Percentiles rank a stretch among this genome's conserved stretches.
These are phyloP conservation scores for Penicillium bovifimosum DNA, from an alignment of 495 filamentous ascomycete genomes.

Conservation along the genomic window DNA sequence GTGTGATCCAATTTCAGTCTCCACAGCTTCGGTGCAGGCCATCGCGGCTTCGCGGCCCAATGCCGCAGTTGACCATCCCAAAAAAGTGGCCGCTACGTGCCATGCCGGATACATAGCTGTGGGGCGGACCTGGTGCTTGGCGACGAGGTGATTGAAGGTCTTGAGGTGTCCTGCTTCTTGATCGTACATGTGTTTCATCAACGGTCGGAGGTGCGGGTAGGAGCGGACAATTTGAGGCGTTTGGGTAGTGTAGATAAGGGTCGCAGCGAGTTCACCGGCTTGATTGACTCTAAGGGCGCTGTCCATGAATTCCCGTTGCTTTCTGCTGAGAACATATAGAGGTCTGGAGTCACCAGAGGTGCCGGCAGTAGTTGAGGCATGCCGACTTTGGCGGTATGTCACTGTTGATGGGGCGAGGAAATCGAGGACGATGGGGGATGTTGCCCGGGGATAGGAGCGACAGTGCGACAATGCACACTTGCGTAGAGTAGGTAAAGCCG, in stretches of 20 bases:
- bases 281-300: constrained; percentile 85
- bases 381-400: constrained; percentile 20
- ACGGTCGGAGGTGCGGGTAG: constrained; percentile 77
- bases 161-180: constrained; percentile 84
- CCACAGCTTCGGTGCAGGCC: constrained; percentile 97
- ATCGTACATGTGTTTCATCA: constrained; percentile 98
- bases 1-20: constrained; percentile 95
- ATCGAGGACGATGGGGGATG: constrained; percentile 32
- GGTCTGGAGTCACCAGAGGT: constrained; percentile 30
- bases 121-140: constrained; percentile 84
- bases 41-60: constrained; percentile 93
- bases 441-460: constrained; percentile 7
- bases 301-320: constrained; percentile 72
- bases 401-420: constrained; percentile 39
- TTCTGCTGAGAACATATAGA: constrained; percentile 58
- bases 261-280: constrained; percentile 82
- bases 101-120: constrained; percentile 93
- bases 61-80: constrained; percentile 87
- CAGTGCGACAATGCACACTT: constrained; percentile 15
- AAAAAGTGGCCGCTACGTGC: constrained; percentile 72
- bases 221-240: constrained; percentile 66
- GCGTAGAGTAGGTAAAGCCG: constrained; percentile 16
- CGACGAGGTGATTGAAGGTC: constrained; percentile 79
- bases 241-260: constrained; percentile 79
- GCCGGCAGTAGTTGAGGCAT: constrained; percentile 26